phyloP scores from a whole-genome alignment of 352 stramenopile genomes.

The Phytophthora meadii region DNA sequence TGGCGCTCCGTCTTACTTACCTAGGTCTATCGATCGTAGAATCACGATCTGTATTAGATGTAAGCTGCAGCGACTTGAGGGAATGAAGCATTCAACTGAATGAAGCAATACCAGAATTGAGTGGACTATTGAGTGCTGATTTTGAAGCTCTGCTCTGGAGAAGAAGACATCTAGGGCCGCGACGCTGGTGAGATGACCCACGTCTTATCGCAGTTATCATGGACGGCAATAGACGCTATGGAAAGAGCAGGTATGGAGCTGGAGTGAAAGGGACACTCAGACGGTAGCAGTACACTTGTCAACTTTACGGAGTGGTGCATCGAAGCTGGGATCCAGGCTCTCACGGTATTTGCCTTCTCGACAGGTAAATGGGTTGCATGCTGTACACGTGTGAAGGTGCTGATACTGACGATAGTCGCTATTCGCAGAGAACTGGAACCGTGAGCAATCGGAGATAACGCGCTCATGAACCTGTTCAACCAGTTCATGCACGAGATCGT shows the following conservation, averaged over 20 bases:
- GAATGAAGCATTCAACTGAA: no score
- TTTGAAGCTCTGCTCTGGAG: constrained; percentile 7
- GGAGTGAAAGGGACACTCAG: constrained; percentile 91
- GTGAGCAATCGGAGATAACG: constrained; percentile 88
- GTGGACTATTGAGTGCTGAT: constrained; percentile 16
- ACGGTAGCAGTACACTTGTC: constrained; percentile 95
- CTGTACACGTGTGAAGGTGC: neutral
- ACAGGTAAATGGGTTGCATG: constrained; percentile 57
- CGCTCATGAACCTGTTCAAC: constrained; percentile 95
- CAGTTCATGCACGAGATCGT: constrained; percentile 95
- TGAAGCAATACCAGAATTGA: neutral
- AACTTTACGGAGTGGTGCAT: constrained; percentile 98
- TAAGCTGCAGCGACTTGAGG: no score
- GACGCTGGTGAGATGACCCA: constrained; percentile 37
- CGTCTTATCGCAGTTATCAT: constrained; percentile 96
- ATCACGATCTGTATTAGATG: no score
- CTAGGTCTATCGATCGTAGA: no score
- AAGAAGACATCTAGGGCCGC: constrained; percentile 12
- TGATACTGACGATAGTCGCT: constrained; percentile 6
- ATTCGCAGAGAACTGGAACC: constrained; percentile 93
- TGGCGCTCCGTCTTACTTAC: no score
- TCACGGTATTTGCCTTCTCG: constrained; percentile 97
- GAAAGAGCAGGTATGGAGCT: constrained; percentile 80
- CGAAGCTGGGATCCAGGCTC: constrained; percentile 84
- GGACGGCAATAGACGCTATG: constrained; percentile 97